Conservation (phyloP, 2,329 filamentous ascomycete genomes). For the Pseudopithomyces chartarum region DNA sequence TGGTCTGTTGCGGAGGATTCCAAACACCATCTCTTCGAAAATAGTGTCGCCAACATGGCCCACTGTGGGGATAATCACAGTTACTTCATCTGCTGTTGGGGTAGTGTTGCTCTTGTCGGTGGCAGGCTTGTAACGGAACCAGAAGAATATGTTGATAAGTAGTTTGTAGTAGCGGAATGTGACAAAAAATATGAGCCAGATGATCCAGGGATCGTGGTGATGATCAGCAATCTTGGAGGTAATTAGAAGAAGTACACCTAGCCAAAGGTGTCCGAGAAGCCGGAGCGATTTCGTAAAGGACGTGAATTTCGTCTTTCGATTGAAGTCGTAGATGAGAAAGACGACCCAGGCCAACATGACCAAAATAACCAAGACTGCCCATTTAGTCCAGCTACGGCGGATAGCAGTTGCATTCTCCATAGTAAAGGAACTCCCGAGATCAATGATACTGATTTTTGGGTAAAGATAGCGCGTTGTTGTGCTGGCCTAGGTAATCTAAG, state of each 20-base stretch:
- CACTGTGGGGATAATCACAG: conserved; percentile 27
- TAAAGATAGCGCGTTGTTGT: no score
- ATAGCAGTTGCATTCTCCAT: neutral
- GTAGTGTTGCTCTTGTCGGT: neutral
- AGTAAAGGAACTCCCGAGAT: neutral
- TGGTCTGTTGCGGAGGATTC: conserved; percentile 21
- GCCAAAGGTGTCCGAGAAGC: conserved; percentile 18
- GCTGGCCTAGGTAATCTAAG: no score
- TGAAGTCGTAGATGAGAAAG: conserved; percentile 2
- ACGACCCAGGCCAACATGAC: neutral
- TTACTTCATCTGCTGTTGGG: conserved; percentile 12
- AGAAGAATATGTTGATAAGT: conserved; percentile 20
- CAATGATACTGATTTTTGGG: neutral
- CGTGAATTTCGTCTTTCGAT: neutral
- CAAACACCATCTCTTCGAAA: conserved; percentile 14
- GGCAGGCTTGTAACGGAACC: conserved; percentile 19
- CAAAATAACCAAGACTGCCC: neutral
- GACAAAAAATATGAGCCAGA: conserved; percentile 21
- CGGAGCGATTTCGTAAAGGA: conserved; percentile 1
- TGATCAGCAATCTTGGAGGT: conserved; percentile 6
- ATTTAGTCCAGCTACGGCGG: neutral
- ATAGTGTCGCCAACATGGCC: conserved; percentile 14
- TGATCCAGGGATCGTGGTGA: conserved; percentile 1
- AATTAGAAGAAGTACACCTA: conserved; percentile 9
- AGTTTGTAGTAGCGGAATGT: conserved; percentile 28